Evolutionary conservation across 2,329 filamentous ascomycete species (phyloP), one percentile per base, ranked within the genome.

Genomic region (Alternaria infectoria): DNA sequence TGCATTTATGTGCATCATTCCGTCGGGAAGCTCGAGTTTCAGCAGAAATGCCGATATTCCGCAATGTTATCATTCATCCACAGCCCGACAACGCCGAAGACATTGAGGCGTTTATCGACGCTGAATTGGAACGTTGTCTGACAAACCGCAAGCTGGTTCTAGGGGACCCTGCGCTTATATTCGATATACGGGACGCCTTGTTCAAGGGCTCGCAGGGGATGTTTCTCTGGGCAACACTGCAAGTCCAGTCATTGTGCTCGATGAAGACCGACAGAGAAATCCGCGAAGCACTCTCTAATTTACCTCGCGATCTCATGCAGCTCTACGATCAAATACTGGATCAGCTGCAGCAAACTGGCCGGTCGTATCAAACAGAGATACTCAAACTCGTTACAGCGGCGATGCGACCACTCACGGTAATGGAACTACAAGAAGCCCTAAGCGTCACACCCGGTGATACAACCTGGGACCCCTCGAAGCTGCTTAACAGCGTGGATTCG

Each of bases 251-350:
- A 49, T 51, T 72, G 23, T 83, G 79, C 52, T 23, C 23, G 1
- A 76, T 77, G 55, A 69, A 72, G 59, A 80, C 80, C 1, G 81
- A 84, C 50, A 54, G 75, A 2, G 71, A 61, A 0, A 82, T 83
- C 40, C 74, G 76, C 2, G 21, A 75, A 43, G 68, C 70, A 40
- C 55, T 72, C 8, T 43, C 43, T 54, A 46, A 69, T 50, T 49
- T 72, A 26, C 68, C 70, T 19, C 64, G 62, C 54, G 59, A 65
- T 51, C 65, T 72, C 13, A 61, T 65, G 12, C 65, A 66, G 26
- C 69, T 43, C 15, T 43, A 43, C 10, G 19, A 17, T 17, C n/a
- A 17, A 17, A 43, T 43, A 19, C n/a, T 43, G 40, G 9, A 43
- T 8, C 40, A 43, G 17, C 9, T 17, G 15, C n/a, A 43, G n/a